Conservation (phyloP, 768 basidiomycete species). For the Mycena pura region DNA sequence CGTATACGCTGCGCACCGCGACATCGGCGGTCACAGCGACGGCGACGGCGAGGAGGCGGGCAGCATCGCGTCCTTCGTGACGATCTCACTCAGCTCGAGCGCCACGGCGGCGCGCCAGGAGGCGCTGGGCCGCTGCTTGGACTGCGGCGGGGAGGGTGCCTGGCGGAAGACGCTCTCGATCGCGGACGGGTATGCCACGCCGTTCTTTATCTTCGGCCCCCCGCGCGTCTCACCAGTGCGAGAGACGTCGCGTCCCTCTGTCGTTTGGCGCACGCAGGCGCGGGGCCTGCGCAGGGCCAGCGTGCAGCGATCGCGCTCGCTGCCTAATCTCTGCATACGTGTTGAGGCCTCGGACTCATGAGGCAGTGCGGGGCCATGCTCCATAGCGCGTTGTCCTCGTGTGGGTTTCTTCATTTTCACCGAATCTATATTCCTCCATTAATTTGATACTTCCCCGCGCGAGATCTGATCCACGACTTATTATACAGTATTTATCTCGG, state of each 20-base stretch:
- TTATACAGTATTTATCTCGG: no score
- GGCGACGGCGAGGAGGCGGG: no score
- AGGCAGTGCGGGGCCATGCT: no score
- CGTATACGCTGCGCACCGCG: slow-evolving; percentile 10
- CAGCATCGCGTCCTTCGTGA: slow-evolving; percentile 1
- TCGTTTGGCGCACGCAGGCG: neutral
- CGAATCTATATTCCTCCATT: no score
- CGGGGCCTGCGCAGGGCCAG: neutral
- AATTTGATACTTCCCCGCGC: no score
- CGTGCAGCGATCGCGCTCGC: slow-evolving; percentile 5
- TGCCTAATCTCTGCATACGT: no score
- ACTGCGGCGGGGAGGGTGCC: neutral
- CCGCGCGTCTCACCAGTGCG: neutral
- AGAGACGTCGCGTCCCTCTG: neutral
- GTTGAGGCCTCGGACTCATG: no score
- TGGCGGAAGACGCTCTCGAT: slow-evolving; percentile 4
- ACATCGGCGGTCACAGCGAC: neutral
- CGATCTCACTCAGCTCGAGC: slow-evolving; percentile 3
- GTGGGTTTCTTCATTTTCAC: no score
- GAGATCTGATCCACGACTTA: no score
- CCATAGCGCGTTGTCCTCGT: no score
- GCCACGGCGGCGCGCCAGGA: neutral
- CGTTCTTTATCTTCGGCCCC: neutral
- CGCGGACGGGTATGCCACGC: slow-evolving; percentile 3
- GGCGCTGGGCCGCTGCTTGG: neutral